Evolutionary conservation across 2,329 filamentous ascomycete species (phyloP), one percentile per base, ranked within the genome.

Genomic region (Penicillium sp.): DNA sequence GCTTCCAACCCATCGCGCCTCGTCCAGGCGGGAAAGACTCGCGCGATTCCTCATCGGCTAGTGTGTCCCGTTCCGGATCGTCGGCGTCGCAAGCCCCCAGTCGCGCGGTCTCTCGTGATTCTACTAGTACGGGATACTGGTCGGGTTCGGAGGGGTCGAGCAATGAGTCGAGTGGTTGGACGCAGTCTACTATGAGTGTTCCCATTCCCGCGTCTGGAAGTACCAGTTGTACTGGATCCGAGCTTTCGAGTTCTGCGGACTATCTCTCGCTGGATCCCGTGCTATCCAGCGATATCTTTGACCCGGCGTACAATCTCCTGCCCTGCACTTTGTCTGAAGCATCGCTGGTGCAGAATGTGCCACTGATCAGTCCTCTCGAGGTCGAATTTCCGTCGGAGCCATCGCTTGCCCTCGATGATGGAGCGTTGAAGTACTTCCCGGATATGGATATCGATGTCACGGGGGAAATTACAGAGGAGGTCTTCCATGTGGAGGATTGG

Each of bases 401-500:
- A 4, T 44, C 50, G 37, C 41, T 60, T 46, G 33, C 49, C 6
- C 28, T 58, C 2, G 45, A 49, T 10, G 53, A 53, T n/a, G 27
- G 24, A 6, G 12, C 40, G 1, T 6, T 61, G 42, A 47, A 46
- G 0, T 60, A 54, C 47, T 43, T 57, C 49, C 49, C 55, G 12
- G 54, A 55, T 35, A 53, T 59, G 56, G 53, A 59, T 31, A 28
- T 61, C 43, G 57, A 60, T 50, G 7, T 58, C 10, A 51, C 50
- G 1, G 55, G 51, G 27, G 54, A 54, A 2, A 35, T 61, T 44
- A 32, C 51, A 13, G 59, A 60, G 18, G 57, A 58, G 4, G 40
- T 49, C 10, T 61, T 59, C 20, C 52, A 56, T 42, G 57, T 61
- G 10, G 57, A 61, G 42, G 59, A 61, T 49, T 61, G 59, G 59